Base-by-base conservation (phyloP, 2,329 filamentous ascomycete genomes). In the Botrytis squamosa region DNA sequence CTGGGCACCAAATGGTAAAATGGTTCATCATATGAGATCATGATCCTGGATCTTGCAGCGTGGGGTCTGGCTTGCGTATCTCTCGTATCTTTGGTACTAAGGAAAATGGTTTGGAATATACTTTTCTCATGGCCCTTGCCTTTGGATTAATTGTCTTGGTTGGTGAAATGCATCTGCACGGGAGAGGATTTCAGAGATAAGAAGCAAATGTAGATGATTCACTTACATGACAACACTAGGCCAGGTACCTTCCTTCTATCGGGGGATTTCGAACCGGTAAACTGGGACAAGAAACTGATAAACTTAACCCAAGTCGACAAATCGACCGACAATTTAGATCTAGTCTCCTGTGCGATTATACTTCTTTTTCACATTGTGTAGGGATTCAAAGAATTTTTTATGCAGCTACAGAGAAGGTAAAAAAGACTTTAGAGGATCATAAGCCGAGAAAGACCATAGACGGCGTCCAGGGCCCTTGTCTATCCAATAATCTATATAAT, bases 401-500 rank as follows among this genome's bases (percentile, higher is more conserved):
- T 67, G 65, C 46, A 55, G 49, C 66, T 69, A 40, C 66, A 68
- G 38, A 69, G 49, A 42, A 25, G 36, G 18, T 3, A 6, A 59
- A 57, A 57, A 44, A 42, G 25, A 68, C 1, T 18, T 68, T 57
- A 57, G 38, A 57, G 10, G 52, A 69, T 29, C 10, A 20, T 42
- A n/a, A 42, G 52, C n/a, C 20, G 55, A n/a, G 22, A 68, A 57
- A 40, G 36, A 44, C 42, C 49, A 57, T 33, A 69, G 66, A 69
- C 66, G 52, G 18, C 49, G 38, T 57, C 49, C n/a, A 33, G 38
- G 49, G n/a, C 40, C 66, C 49, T 59, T 57, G 36, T 42, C n/a
- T 57, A 38, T 69, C n/a, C 49, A 69, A 57, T 6, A 57, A 57
- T 69, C 49, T 69, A 69, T 59, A 69, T 44, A 69, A 57, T 42